Percentiles rank a stretch among this genome's conserved stretches.
phyloP scores from a whole-genome alignment of 208 protist species.

The Leishmania lainsoni region DNA sequence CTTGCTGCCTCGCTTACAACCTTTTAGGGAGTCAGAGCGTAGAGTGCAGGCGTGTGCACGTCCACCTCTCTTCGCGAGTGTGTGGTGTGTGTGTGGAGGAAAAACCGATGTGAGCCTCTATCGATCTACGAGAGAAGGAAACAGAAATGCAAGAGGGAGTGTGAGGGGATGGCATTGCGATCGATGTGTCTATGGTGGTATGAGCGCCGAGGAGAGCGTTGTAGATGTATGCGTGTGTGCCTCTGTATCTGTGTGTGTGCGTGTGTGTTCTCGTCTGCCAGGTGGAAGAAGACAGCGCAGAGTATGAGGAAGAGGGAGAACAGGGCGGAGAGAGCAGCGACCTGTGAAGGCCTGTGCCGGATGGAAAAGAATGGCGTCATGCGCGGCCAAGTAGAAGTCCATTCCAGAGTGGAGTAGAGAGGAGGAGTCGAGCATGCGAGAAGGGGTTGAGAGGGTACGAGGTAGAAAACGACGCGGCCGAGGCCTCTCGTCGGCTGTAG shows the following conservation, averaged over 20 bases:
- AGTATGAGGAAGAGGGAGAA: not conserved
- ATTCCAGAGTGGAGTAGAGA: not conserved
- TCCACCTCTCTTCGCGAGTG: not conserved
- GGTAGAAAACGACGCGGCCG: not conserved
- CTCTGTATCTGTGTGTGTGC: not conserved
- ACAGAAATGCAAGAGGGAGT: not conserved
- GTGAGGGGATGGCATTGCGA: not conserved
- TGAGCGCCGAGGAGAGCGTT: not conserved
- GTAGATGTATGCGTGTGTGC: not conserved
- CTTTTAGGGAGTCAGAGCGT: not conserved
- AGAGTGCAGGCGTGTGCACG: not conserved
- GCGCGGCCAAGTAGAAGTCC: not conserved
- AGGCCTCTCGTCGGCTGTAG: not conserved
- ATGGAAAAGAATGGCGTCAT: not conserved
- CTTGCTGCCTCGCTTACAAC: not conserved
- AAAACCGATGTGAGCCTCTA: not conserved
- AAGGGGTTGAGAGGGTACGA: not conserved
- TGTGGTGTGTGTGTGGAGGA: not conserved
- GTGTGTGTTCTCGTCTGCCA: not conserved
- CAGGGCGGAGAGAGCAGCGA: not conserved
- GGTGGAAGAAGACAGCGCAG: too few species aligned
- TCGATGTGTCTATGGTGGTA: not conserved
- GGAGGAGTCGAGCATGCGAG: not conserved
- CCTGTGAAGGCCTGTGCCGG: not conserved
- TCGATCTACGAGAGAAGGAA: not conserved